These are phyloP conservation scores for Tetradesmus obliquus DNA, from an alignment of 139 green algal genomes.

Conservation along the genomic window DNA sequence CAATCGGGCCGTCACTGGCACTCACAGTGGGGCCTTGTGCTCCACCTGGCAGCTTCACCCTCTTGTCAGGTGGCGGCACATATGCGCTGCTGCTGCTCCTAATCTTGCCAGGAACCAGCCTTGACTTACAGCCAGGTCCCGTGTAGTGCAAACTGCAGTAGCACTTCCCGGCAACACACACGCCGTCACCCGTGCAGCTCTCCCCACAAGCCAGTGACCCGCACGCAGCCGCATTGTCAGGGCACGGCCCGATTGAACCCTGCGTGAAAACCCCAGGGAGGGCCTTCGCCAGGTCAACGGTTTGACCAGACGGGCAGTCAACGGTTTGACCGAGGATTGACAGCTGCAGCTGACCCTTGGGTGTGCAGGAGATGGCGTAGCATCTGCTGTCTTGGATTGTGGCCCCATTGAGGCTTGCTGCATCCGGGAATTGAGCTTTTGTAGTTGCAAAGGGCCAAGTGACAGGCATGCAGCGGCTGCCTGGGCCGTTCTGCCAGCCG, in stretches of 20 bases:
- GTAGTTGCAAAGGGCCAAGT: slow-evolving; percentile 48
- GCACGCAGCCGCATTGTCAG: slow-evolving; percentile 43
- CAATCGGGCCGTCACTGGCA: not conserved
- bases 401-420: slow-evolving; percentile 21
- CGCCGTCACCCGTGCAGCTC: slow-evolving; percentile 47
- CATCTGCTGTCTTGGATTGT: slow-evolving; percentile 28
- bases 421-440: slow-evolving; percentile 43
- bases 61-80: not conserved
- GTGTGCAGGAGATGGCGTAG: slow-evolving; percentile 21
- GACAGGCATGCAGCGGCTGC: slow-evolving; percentile 49
- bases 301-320: slow-evolving; percentile 44
- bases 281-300: slow-evolving; percentile 40
- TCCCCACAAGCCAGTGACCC: slow-evolving; percentile 30
- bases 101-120: not conserved
- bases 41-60: not conserved
- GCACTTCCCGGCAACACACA: slow-evolving; percentile 50
- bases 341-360: slow-evolving; percentile 36
- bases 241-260: slow-evolving; percentile 59
- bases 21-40: not conserved
- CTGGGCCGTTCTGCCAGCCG: slow-evolving; percentile 50
- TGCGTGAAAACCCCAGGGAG: slow-evolving; percentile 38
- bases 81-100: not conserved
- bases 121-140: not conserved
- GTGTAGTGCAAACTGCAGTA: slow-evolving; percentile 54
- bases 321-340: slow-evolving; percentile 42